phyloP scores from a whole-genome alignment of 208 protist genomes.

The Trypanosoma vivax region DNA sequence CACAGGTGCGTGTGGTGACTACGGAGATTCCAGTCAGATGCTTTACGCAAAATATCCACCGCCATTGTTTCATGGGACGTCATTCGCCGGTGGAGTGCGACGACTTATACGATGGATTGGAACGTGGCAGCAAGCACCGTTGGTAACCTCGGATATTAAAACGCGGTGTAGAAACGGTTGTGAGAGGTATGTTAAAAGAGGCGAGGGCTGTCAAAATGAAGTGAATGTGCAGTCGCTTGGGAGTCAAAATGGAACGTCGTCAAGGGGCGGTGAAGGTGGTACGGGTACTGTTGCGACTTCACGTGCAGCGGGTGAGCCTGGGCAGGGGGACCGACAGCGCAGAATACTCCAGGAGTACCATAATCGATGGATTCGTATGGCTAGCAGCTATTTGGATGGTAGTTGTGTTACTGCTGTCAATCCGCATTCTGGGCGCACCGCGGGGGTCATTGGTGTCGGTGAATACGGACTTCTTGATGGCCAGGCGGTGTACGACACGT shows the following conservation, averaged over 20 bases:
- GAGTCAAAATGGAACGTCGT: no score
- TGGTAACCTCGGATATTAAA: neutral
- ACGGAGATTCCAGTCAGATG: conserved; percentile 19
- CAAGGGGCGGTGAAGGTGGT: no score
- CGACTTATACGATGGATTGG: conserved; percentile 73
- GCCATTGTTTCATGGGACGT: conserved; percentile 59
- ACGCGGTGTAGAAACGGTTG: no score
- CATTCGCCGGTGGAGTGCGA: conserved; percentile 53
- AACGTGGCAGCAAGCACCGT: conserved; percentile 38
- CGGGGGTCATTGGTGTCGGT: neutral
- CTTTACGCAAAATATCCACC: conserved; percentile 66
- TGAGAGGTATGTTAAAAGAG: no score
- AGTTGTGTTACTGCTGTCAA: neutral
- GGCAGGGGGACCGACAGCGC: no score
- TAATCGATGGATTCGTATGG: conserved; percentile 12
- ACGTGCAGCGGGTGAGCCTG: no score
- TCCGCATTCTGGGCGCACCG: neutral
- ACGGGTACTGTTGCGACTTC: no score
- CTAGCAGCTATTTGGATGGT: no score
- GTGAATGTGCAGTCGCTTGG: no score
- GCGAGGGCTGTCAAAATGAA: no score
- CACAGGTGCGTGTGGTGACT: conserved; percentile 1
- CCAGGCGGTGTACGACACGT: conserved; percentile 36
- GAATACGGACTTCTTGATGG: conserved; percentile 10
- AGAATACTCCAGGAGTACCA: conserved; percentile 14